Base-by-base conservation (phyloP, 257 asterid genomes). In the Solanum corneliomulleri region DNA sequence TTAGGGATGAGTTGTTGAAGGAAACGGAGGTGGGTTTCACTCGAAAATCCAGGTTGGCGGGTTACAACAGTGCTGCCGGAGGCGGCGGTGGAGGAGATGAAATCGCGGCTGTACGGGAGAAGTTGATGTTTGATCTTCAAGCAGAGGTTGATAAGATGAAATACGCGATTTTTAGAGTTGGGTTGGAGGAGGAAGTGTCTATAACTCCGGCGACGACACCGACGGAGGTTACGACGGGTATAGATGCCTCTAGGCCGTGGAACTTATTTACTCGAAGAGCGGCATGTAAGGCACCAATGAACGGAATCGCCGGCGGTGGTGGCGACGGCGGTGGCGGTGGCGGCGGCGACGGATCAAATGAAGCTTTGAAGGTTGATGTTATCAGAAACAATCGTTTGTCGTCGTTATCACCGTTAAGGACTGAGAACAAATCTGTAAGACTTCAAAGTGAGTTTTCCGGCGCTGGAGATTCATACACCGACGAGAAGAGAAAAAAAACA, bases 101-200 rank as follows among this genome's bases (percentile, higher is more conserved):
- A 71, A 92, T 94, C 86, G 93, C 94, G 4, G 92, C 93, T 25
- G 90, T 89, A 23, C 80, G 97, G 35, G 90, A 88, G 93, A 93
- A 93, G 89, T 89, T 93, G 52, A 92, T 93, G 91, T 60, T 90
- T 92, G 98, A 94, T 92, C 92, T 94, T 88, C 96, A 93, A 90
- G 87, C 91, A 89, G 96, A 92, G 87, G 95, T 94, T 84, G 94
- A 91, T 44, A 89, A 90, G 86, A 91, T 94, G 92, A 94, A 92
- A 78, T 89, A 90, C 88, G 91, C 91, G 90, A 90, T 92, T 78
- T 91, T 93, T 39, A 64, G 90, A 91, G 93, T 91, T 64, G 92
- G 91, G 11, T 90, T 89, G 42, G 42, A 70, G 27, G 39, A 68
- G 7, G 75, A 58, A 6, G 29, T 70, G 84, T 68, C 11, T 11